Base-by-base conservation (phyloP, 495 filamentous ascomycete species). In the Patellaria atrata region DNA sequence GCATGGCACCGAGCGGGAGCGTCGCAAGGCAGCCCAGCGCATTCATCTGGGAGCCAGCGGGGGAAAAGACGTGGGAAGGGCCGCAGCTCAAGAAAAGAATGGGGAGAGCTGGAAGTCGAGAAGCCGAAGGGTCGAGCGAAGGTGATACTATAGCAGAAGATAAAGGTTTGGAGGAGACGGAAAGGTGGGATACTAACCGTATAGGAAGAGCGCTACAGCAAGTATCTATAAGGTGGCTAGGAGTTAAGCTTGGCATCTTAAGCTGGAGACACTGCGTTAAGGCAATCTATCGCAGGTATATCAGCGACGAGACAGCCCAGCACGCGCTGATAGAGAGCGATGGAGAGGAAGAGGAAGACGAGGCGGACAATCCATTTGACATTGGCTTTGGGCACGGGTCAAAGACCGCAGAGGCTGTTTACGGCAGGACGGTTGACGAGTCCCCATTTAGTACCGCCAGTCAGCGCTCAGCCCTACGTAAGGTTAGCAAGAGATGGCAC, bases 401-500 rank as follows among this genome's bases (percentile, higher is more conserved):
- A 20, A 9, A 35, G 6, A 15, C n/a, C 10, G 32, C 9, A 9
- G 13, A 11, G 19, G 15, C 8, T 9, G 18, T 22, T 9, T 35
- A 35, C 16, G 9, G 13, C 10, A 24, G 18, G 9, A 20, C 14
- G 7, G 15, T 35, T 20, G 19, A 27, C 6, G 18, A 35, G 32
- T 27, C 19, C 14, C 6, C 10, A 6, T 6, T 24, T 11, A 6
- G 6, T 6, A 26, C 19, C 9, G 18, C 15, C 9, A 16, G 6
- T 6, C 6, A 6, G 19, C 18, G 18, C 14, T 7, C 26, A 8
- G 6, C 6, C 14, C 26, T 22, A 7, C 32, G 32, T 7, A 11
- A 26, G 19, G 11, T 26, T 26, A 35, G 32, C 18, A 15, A 27
- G 13, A 11, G 26, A 9, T 35, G 18, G 32, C 32, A 35, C 16